Percentiles rank a stretch among this genome's conserved stretches.
Evolutionary conservation across 2,329 filamentous ascomycete genomes (phyloP).

Genomic region (Thielaviopsis ethacetica): DNA sequence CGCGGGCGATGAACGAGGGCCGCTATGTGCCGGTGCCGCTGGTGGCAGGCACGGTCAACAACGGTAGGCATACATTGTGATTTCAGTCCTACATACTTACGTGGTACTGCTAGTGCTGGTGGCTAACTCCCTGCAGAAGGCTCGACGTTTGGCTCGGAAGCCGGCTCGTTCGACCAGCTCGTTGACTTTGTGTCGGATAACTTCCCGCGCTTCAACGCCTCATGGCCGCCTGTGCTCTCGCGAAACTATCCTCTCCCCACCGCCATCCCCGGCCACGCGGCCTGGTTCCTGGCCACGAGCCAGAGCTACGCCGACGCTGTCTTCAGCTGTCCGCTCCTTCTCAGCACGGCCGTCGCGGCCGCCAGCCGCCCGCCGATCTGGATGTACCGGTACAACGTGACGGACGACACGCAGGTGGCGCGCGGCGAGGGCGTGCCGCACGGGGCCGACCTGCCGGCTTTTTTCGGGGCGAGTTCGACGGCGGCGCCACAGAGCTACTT

Average conservation of each 20-base stretch:
- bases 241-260: constrained; percentile 23
- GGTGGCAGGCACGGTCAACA: constrained; percentile 27
- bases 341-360: constrained; percentile 15
- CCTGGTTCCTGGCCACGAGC: constrained; percentile 28
- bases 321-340: constrained; percentile 27
- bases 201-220: constrained; percentile 26
- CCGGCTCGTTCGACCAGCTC: constrained; percentile 20
- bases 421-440: constrained; percentile 31
- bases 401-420: constrained; percentile 21
- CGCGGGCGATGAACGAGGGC: constrained; percentile 23
- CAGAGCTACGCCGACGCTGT: constrained; percentile 29
- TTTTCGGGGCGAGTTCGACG: constrained; percentile 27
- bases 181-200: constrained; percentile 28
- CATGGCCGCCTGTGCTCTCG: constrained; percentile 22
- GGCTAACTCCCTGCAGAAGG: constrained; percentile 23
- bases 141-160: constrained; percentile 26
- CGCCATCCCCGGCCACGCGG: constrained; percentile 21
- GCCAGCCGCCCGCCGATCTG: constrained; percentile 21
- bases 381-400: constrained; percentile 34
- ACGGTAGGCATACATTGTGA: too few relatives aligned
- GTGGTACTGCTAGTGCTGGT: neutral
- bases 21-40: constrained; percentile 28
- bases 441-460: constrained; percentile 29
- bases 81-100: too few relatives aligned
- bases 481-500: constrained; percentile 23